Evolutionary conservation across 2,329 filamentous ascomycete species (phyloP), one percentile per base, ranked within the genome.

Genomic region (Ascochyta clinopodiicola): DNA sequence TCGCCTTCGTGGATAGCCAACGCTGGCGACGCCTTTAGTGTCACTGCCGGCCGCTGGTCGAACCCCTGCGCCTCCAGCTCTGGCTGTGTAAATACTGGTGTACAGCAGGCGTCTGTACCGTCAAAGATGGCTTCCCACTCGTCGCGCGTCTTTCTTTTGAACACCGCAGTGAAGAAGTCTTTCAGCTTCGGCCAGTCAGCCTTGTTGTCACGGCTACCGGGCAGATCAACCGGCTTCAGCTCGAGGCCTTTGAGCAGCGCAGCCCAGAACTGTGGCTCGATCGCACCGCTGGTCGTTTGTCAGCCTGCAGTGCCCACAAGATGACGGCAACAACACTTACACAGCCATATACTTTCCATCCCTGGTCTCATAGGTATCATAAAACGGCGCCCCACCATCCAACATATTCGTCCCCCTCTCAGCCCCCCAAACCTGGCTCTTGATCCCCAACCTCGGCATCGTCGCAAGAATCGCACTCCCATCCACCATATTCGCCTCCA

Each of bases 401-500:
- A 98, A 78, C 52, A 88, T 66, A 74, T 97, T 97, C 51, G 83
- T 81, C 0, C 94, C 94, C 44, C 93, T 81, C 24, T 85, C 81
- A 3, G 75, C 74, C 63, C 79, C 73, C 80, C 91, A 93, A 35
- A 87, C 71, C 0, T 84, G 82, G 6, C 81, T 87, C 70, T 88
- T 87, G 58, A 82, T 80, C 25, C 81, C 81, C 57, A 96, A 79
- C 31, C 94, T 82, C 46, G 90, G 88, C 77, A 94, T 94, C 0
- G 87, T 89, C 1, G 88, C 88, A 24, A 98, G 78, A 74, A 94
- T 94, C 32, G 87, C 85, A 21, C 84, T 86, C 8, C 94, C 94
- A 77, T 98, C 94, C 12, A 97, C 94, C 94, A 98, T 98, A 75
- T 96, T 97, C 15, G 91, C 91, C 78, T 97, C 92, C 8, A 98